Evolutionary conservation across 208 protist species (phyloP), one percentile per base, ranked within the genome.

Genomic region (Leishmania gerbilli): DNA sequence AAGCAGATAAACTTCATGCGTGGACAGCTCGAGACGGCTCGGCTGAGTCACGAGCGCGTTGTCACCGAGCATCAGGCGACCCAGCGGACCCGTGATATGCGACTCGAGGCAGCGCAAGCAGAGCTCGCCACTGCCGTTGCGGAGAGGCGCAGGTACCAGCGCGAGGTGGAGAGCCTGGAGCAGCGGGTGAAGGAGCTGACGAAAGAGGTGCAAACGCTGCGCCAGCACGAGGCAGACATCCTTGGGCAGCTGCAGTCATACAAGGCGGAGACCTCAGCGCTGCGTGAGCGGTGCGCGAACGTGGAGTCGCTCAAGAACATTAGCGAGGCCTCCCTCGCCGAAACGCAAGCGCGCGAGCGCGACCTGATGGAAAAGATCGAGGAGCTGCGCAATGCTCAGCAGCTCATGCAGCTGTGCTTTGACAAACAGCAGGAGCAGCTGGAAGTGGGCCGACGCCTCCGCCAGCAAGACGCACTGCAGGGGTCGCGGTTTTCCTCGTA

Each of bases 381-480:
- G 58, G 95, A 96, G 78, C 81, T 95, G 77, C 91, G 92, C 58
- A 91, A 85, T 37, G 85, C 92, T 13, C 95, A 96, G 77, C 90
- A 96, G 76, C 80, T 97, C 19, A 93, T 97, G 92, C 95, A 97
- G 80, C 62, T 95, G 13, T 97, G 95, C 87, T 97, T 96, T 80
- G 93, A 97, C 77, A 95, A 95, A 82, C 95, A 97, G 69, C 95
- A 97, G 80, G 91, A 95, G 84, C 94, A 97, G 83, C 79, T 97
- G 42, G 92, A 96, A 79, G 82, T 92, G n/a, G 88, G 91, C 34
- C 69, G 88, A 4, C 89, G 93, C 49, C 90, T 95, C 71, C 88
- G 92, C 42, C 87, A 95, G 76, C 84, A 89, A 40, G 77, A 85
- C 62, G 71, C 74, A 0, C 71, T 80, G 42, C 67, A 83, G 72